Base-by-base conservation (phyloP, 2,329 filamentous ascomycete genomes). In the Colletotrichum sp. region DNA sequence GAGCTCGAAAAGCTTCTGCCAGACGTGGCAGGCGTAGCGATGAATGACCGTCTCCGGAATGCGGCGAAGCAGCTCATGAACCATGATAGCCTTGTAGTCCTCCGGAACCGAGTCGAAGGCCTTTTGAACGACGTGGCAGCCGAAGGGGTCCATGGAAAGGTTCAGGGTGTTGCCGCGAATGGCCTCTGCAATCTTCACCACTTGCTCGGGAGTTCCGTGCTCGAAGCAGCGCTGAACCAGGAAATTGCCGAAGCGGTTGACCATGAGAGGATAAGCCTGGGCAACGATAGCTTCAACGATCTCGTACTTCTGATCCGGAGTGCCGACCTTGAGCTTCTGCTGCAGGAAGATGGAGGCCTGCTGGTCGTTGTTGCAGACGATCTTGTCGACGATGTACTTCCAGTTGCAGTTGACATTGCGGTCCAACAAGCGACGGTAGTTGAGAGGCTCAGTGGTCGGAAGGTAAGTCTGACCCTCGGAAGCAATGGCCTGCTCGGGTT, bases 351-450 rank as follows among this genome's bases (percentile, higher is more conserved):
- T 99, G 3, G 97, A 99, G 12, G 98, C 97, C 86, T 99, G 97
- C 85, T 99, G 97, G 83, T 99, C 97, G 84, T 99, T 99, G 88
- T 96, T 98, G 91, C 95, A 98, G 79, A 99, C 96, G 83, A 99
- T 99, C 89, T 99, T 99, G 88, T 99, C 96, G 71, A 99, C 97
- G 80, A 99, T 98, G 84, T 98, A 98, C 87, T 97, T 98, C 97
- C 96, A 99, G 87, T 99, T 98, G 87, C 96, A 99, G 82, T 95
- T 98, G 85, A 98, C 95, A 83, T 96, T 98, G 82, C 96, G 96
- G 82, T 99, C 97, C 63, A 99, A 92, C 52, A 99, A 91, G 72
- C 96, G 96, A 76, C 97, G 96, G 82, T 99, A 99, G 86, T 99
- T 99, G 81, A 99, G 91, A 13, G 96, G 97, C 85, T 99, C 97